A percentile compares a stretch with the other conserved stretches of the same genome.
These are phyloP conservation scores for Albugo laibachii DNA, from an alignment of 352 stramenopile species.

Conservation along the genomic window DNA sequence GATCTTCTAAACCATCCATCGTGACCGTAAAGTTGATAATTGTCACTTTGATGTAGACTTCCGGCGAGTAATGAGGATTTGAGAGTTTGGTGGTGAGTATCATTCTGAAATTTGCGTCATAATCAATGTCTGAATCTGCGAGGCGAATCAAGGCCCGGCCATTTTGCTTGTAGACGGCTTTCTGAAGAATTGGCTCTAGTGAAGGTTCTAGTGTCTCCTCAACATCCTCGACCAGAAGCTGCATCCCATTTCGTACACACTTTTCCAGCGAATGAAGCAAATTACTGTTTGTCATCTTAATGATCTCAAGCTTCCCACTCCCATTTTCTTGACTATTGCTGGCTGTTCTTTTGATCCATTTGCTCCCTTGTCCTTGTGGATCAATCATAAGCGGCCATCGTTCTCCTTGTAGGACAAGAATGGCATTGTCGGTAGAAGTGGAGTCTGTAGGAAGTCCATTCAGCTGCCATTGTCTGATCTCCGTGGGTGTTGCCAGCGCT, in stretches of 20 bases:
- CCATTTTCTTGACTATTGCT: conserved; percentile 8
- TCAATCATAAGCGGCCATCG: conserved; percentile 92
- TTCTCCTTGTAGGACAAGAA: conserved; percentile 77
- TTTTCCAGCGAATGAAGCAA: conserved; percentile 78
- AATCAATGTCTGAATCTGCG: conserved; percentile 86
- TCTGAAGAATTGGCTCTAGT: conserved; percentile 84
- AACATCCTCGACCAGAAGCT: conserved; percentile 85
- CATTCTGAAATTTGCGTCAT: conserved; percentile 81
- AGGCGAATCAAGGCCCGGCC: conserved; percentile 76
- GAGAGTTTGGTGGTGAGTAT: conserved; percentile 87
- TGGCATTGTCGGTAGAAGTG: conserved; percentile 86
- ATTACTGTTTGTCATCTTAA: conserved; percentile 84
- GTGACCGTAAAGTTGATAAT: conserved; percentile 94
- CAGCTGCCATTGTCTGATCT: conserved; percentile 86
- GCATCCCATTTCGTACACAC: conserved; percentile 83
- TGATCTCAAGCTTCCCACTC: conserved; percentile 36
- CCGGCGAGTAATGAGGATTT: conserved; percentile 87
- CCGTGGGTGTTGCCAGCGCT: conserved; percentile 76
- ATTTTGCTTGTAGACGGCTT: conserved; percentile 84
- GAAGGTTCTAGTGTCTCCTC: conserved; percentile 82
- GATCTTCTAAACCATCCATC: conserved; percentile 84
- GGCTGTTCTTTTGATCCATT: conserved; percentile 85
- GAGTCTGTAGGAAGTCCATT: conserved; percentile 80
- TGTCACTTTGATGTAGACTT: conserved; percentile 93
- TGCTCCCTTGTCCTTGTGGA: conserved; percentile 85